Evolutionary conservation across 2,329 filamentous ascomycete genomes (phyloP), one percentile per base, ranked within the genome.

Genomic region (Botrytis squamosa): DNA sequence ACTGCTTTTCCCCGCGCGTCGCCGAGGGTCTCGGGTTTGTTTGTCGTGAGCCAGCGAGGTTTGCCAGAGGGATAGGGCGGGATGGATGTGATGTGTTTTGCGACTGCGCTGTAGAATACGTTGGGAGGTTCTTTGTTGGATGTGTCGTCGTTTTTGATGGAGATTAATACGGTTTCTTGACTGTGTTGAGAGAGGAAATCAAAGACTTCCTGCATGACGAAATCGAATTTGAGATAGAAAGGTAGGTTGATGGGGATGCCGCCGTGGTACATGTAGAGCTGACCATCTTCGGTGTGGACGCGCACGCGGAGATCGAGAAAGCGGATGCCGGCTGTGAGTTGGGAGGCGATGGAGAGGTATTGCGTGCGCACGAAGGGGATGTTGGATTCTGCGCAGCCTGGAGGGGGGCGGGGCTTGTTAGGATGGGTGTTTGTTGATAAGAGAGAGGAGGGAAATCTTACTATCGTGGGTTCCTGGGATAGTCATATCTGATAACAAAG

Each of bases 401-500:
- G 33, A 25, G 44, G 6, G 52, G 18, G 20, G 20, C 3, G 52
- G 3, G 18, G 20, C 4, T 71, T 71, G 57, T 71, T 52, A 71
- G 69, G 22, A n/a, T 18, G 9, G 9, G 7, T n/a, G 20, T 38
- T n/a, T 12, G 1, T 10, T 16, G 1, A 10, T 9, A 25, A n/a
- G 22, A 46, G 18, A 25, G 8, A 40, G 25, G 44, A 3, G 40
- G 6, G 6, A 29, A 9, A 29, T 29, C 62, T 40, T 46, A 73
- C 71, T 91, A 81, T 93, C 93, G 83, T 93, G 91, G 0, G 91
- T 93, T 73, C 91, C 91, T 0, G 91, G 91, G 65, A 93, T 91
- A 9, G 89, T 92, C 40, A 93, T 84, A 1, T 87, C 85, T 9
- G 89, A 91, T 8, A 93, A 81, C 2, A 88, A 85, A 0, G 85